These are phyloP conservation scores for Leccinum sublutescens DNA, from an alignment of 768 basidiomycete species.

Conservation along the genomic window DNA sequence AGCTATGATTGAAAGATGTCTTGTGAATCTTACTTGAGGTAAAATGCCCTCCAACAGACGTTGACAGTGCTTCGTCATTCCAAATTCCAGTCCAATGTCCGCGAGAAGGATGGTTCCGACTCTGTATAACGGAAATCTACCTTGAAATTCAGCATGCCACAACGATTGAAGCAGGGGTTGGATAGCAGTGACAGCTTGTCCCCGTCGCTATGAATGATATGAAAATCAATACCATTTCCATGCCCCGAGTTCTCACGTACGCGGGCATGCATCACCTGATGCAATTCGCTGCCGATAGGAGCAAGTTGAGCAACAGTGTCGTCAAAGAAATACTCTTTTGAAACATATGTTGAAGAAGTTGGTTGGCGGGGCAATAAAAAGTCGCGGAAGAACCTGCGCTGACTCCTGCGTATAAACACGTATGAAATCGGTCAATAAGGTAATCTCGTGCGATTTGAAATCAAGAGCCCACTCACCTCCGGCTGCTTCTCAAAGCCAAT, in stretches of 20 bases:
- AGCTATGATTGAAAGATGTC: slow-evolving; percentile 7
- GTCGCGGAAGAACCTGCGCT: slow-evolving; percentile 63
- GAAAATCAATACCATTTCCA: slow-evolving; percentile 4
- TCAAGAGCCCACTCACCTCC: slow-evolving; percentile 49
- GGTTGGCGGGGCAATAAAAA: slow-evolving; percentile 62
- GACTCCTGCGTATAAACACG: slow-evolving; percentile 42
- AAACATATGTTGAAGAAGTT: slow-evolving; percentile 46
- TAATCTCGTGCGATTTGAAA: not conserved
- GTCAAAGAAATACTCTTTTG: slow-evolving; percentile 57
- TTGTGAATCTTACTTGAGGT: slow-evolving; percentile 57
- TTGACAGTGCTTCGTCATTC: slow-evolving; percentile 63
- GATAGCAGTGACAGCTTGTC: slow-evolving; percentile 60
- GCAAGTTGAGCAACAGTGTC: slow-evolving; percentile 32
- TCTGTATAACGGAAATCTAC: slow-evolving; percentile 64
- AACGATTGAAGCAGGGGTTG: slow-evolving; percentile 68
- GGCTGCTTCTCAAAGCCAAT: slow-evolving; percentile 61
- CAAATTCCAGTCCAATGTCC: slow-evolving; percentile 75
- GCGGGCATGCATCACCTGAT: slow-evolving; percentile 42
- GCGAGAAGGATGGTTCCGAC: slow-evolving; percentile 71
- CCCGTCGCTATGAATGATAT: slow-evolving; percentile 47
- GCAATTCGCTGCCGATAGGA: slow-evolving; percentile 41
- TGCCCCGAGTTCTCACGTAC: slow-evolving; percentile 32
- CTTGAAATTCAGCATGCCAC: slow-evolving; percentile 80
- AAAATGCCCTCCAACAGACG: slow-evolving; percentile 74
- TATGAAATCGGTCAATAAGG: slow-evolving; percentile 13